A percentile compares a stretch with the other conserved stretches of the same genome.
These are phyloP conservation scores for Penstemon davidsonii DNA, from an alignment of 257 asterid genomes.

Conservation along the genomic window DNA sequence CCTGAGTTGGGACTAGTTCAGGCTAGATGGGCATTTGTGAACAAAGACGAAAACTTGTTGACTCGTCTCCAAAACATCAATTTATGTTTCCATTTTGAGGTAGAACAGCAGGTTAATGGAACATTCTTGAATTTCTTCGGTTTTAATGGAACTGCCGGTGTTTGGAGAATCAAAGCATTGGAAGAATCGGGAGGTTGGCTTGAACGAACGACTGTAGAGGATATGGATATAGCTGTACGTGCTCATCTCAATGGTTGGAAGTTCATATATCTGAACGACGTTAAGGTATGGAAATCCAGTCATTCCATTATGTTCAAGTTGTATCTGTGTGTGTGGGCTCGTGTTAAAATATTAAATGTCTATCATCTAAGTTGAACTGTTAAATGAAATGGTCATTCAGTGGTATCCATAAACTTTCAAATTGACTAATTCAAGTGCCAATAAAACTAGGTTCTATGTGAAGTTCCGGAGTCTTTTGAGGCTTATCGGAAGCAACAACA, in stretches of 20 bases:
- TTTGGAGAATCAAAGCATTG: constrained; percentile 72
- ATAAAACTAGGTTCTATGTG: constrained; percentile 53
- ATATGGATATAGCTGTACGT: constrained; percentile 74
- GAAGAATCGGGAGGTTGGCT: constrained; percentile 83
- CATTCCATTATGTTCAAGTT: neutral
- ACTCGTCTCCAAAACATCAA: constrained; percentile 73
- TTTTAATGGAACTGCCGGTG: constrained; percentile 74
- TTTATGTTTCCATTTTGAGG: constrained; percentile 70
- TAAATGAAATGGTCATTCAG: no score
- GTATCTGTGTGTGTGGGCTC: no score
- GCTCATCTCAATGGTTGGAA: constrained; percentile 78
- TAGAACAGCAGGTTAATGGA: constrained; percentile 78
- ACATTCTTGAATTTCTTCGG: constrained; percentile 75
- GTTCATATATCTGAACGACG: constrained; percentile 61
- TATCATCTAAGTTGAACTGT: no score
- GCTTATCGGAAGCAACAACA: constrained; percentile 78
- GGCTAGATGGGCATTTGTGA: constrained; percentile 69
- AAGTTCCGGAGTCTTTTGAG: constrained; percentile 74
- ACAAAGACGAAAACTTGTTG: constrained; percentile 67
- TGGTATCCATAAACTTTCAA: no score
- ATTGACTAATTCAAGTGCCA: constrained; percentile 1
- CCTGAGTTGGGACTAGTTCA: constrained; percentile 69
- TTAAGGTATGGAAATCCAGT: constrained; percentile 42
- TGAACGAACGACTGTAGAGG: constrained; percentile 71
- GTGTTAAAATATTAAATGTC: no score